Conservation (phyloP, 164 flowering plant species). For the Brasenia schreberi region DNA sequence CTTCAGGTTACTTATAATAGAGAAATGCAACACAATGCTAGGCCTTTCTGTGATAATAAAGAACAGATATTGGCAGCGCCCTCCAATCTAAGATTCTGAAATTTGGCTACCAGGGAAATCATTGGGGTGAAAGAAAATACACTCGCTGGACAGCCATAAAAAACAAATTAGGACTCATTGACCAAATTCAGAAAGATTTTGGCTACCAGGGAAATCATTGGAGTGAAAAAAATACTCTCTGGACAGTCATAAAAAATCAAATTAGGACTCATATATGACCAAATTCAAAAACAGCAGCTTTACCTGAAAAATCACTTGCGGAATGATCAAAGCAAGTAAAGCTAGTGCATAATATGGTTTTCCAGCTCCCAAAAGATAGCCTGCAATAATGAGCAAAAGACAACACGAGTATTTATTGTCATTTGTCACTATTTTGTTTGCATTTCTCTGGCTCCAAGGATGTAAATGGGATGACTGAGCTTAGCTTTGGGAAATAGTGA, state of each 20-base stretch:
- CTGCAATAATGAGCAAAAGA: conserved; percentile 8
- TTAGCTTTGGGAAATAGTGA: too few species aligned
- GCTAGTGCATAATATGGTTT: conserved; percentile 79
- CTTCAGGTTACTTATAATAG: too few species aligned
- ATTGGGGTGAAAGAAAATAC: neutral
- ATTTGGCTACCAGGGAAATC: neutral
- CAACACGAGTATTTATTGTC: neutral
- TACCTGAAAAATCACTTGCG: conserved; percentile 91
- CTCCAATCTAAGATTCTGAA: neutral
- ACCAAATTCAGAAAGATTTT: neutral
- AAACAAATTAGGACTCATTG: neutral
- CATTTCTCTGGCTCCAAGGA: too few species aligned
- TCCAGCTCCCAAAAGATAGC: conserved; percentile 62
- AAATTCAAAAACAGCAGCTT: neutral
- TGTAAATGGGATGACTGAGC: too few species aligned
- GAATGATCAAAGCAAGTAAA: conserved; percentile 51
- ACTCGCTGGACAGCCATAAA: neutral
- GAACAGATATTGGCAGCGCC: neutral
- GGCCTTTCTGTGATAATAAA: too few species aligned
- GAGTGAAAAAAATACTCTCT: neutral
- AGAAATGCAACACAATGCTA: too few species aligned
- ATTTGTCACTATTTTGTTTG: too few species aligned
- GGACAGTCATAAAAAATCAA: neutral
- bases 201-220: neutral
- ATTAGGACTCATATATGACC: neutral